Evolutionary conservation across 1,139 yeast species (phyloP).

Genomic region (Protomyces gravidus): DNA sequence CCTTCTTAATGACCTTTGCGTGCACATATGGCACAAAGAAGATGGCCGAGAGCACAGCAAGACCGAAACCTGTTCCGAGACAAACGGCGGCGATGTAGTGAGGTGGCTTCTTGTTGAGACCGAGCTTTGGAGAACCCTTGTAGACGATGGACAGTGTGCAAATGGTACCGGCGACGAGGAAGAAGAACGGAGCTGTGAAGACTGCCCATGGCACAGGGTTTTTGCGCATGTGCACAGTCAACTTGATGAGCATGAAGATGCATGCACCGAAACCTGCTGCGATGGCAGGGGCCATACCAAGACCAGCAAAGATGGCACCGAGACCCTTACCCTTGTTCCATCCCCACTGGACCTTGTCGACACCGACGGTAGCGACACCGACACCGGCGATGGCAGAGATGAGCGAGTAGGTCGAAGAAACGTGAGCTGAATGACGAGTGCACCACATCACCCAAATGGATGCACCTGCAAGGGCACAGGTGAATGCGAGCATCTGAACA

Average conservation of each 20-base stretch:
- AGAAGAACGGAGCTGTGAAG: conserved; percentile 56
- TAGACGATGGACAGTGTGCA: conserved; percentile 59
- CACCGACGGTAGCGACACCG: conserved; percentile 67
- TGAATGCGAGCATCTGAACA: conserved; percentile 68
- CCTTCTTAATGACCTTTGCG: conserved; percentile 58
- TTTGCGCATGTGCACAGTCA: conserved; percentile 57
- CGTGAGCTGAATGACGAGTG: conserved; percentile 66
- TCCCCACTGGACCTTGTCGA: conserved; percentile 61
- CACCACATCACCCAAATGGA: conserved; percentile 67
- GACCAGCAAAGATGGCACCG: conserved; percentile 68
- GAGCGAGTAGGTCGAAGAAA: conserved; percentile 73
- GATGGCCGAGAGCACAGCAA: conserved; percentile 55
- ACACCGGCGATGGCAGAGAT: conserved; percentile 75
- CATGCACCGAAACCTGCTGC: conserved; percentile 63
- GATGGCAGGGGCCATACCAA: conserved; percentile 75
- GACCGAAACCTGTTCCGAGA: conserved; percentile 57
- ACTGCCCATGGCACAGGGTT: conserved; percentile 54
- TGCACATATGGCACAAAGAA: conserved; percentile 61
- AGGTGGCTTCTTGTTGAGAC: conserved; percentile 45
- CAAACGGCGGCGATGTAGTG: conserved; percentile 50
- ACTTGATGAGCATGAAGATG: conserved; percentile 58
- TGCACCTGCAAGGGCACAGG: conserved; percentile 73
- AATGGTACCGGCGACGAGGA: conserved; percentile 57
- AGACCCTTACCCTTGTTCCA: conserved; percentile 55
- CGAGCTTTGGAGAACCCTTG: conserved; percentile 70